Evolutionary conservation across 202 grass and related monocot species (phyloP).

Genomic region (Panicum hallii): DNA sequence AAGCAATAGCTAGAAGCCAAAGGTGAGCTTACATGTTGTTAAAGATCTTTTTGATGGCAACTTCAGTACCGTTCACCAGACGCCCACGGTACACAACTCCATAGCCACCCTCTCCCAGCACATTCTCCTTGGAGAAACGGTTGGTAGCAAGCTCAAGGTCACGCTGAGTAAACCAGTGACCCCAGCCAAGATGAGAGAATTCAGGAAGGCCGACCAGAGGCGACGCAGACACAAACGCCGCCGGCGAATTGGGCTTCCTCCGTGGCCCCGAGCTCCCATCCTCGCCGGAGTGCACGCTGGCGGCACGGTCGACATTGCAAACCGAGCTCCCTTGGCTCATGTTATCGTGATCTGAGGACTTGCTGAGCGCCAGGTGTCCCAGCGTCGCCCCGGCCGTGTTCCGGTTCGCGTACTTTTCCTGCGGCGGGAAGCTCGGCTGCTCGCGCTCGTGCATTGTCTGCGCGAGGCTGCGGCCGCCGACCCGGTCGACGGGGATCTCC

Average conservation of each 20-base stretch:
- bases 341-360: constrained; percentile 76
- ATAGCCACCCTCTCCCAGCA: constrained; percentile 94
- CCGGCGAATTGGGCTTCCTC: constrained; percentile 62
- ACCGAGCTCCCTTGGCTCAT: constrained; percentile 82
- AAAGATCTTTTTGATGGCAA: constrained; percentile 97
- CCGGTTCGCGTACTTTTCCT: constrained; percentile 55
- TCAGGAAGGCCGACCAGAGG: constrained; percentile 90
- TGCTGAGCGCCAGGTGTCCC: constrained; percentile 56
- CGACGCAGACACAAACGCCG: constrained; percentile 63
- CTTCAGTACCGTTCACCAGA: constrained; percentile 91
- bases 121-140: constrained; percentile 91
- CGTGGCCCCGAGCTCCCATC: constrained; percentile 64
- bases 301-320: constrained; percentile 66
- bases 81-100: constrained; percentile 90
- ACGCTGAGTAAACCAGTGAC: constrained; percentile 96
- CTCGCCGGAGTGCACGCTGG: constrained; percentile 77
- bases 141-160: constrained; percentile 89
- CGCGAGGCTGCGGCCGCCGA: constrained; percentile 66
- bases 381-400: constrained; percentile 48
- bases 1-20: neutral
- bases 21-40: constrained; percentile 87
- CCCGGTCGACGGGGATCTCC: constrained; percentile 88
- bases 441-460: constrained; percentile 73
- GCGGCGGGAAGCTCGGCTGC: constrained; percentile 57
- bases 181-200: constrained; percentile 96